Evolutionary conservation across 352 stramenopile species (phyloP).

Genomic region (Globisporangium sylvaticum): DNA sequence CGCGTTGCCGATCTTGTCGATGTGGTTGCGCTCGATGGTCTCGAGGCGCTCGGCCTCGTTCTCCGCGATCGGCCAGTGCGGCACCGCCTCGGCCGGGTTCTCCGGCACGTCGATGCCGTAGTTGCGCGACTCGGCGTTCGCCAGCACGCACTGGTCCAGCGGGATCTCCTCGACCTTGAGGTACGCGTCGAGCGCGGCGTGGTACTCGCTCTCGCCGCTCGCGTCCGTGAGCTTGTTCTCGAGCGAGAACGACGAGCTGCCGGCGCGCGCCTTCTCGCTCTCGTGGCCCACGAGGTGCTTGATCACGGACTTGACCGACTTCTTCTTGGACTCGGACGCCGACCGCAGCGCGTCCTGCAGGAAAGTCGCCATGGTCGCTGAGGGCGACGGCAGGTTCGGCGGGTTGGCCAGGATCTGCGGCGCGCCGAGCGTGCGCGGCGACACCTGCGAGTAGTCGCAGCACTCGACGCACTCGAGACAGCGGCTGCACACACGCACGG

Average conservation of each 20-base stretch:
- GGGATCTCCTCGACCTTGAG: constrained; percentile 21
- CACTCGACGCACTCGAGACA: constrained; percentile 54
- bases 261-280: constrained; percentile 1
- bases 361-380: constrained; percentile 15
- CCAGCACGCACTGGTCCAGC: constrained; percentile 29
- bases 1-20: constrained; percentile 40
- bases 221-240: not conserved
- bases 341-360: constrained; percentile 21
- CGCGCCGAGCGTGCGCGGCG: constrained; percentile 24
- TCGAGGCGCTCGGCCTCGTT: constrained; percentile 36
- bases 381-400: constrained; percentile 1
- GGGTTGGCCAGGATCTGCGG: constrained; percentile 18
- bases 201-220: constrained; percentile 22
- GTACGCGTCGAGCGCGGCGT: constrained; percentile 26
- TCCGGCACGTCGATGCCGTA: constrained; percentile 36
- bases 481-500: constrained; percentile 38
- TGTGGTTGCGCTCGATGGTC: constrained; percentile 31
- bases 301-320: constrained; percentile 28
- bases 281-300: constrained; percentile 21
- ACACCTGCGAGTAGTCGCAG: constrained; percentile 46
- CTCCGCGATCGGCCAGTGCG: constrained; percentile 29
- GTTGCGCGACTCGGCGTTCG: constrained; percentile 25
- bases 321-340: constrained; percentile 14
- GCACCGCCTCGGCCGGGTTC: not conserved
- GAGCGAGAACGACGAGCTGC: constrained; percentile 15